These are phyloP conservation scores for Sphaerulina musiva DNA, from an alignment of 2,329 filamentous ascomycete species.

Conservation along the genomic window DNA sequence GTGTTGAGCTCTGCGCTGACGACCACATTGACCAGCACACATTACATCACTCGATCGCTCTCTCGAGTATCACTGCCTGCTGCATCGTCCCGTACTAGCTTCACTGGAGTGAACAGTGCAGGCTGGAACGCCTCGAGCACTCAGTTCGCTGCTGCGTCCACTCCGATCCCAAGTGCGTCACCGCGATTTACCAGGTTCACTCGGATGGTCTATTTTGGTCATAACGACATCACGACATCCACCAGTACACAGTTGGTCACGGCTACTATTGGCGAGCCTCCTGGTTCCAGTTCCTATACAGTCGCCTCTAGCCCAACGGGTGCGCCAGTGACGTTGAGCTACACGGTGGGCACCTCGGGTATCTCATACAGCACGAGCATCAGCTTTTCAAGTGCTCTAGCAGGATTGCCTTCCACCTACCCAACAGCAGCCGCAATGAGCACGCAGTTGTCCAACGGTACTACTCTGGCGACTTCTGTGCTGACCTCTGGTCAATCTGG, in stretches of 20 bases:
- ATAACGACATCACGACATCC: conserved; percentile 24
- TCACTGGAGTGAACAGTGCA: conserved; percentile 23
- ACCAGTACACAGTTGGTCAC: conserved; percentile 26
- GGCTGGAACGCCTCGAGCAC: conserved; percentile 27
- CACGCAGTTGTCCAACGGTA: neutral
- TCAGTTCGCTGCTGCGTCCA: conserved; percentile 1
- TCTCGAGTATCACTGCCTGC: conserved; percentile 17
- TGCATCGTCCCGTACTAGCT: conserved; percentile 12
- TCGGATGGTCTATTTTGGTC: conserved; percentile 24
- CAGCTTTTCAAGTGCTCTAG: neutral
- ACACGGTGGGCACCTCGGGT: neutral
- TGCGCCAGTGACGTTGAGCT: neutral
- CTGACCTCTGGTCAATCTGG: neutral
- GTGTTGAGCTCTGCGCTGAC: conserved; percentile 22
- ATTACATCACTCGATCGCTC: conserved; percentile 23
- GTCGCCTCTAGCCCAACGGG: neutral
- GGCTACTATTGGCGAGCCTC: conserved; percentile 20
- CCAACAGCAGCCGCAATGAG: neutral
- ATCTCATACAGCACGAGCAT: conserved; percentile 13
- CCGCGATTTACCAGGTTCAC: conserved; percentile 22
- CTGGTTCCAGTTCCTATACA: neutral
- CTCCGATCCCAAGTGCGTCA: neutral
- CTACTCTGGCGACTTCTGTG: neutral
- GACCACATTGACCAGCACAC: conserved; percentile 27
- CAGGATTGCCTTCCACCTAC: neutral